Conservation (phyloP, 2,329 filamentous ascomycete genomes). For the Epichloe scottii region DNA sequence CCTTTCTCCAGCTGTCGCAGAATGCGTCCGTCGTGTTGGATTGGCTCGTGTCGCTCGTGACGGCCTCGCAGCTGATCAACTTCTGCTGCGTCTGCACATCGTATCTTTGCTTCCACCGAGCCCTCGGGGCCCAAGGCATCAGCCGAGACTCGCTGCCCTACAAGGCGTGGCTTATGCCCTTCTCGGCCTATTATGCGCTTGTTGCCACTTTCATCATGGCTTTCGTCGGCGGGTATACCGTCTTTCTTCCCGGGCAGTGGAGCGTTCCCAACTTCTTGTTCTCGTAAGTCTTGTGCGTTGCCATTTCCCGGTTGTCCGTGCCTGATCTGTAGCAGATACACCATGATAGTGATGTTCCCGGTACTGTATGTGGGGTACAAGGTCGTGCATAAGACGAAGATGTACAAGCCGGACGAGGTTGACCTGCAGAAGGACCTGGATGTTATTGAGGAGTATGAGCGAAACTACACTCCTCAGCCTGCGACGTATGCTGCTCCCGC, state of each 20-base stretch:
- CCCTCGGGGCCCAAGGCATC: conserved; percentile 56
- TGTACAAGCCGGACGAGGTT: conserved; percentile 42
- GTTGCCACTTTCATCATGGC: conserved; percentile 55
- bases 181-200: conserved; percentile 54
- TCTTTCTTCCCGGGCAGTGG: conserved; percentile 57
- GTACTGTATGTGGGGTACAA: conserved; percentile 62
- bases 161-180: conserved; percentile 57
- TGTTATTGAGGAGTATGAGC: conserved; percentile 56
- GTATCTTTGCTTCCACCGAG: conserved; percentile 60
- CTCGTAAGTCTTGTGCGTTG: conserved; percentile 32
- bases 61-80: conserved; percentile 63
- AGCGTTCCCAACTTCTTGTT: conserved; percentile 59
- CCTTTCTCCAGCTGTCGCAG: conserved; percentile 61
- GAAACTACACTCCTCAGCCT: conserved; percentile 41
- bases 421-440: conserved; percentile 51
- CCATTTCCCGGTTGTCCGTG: background rate
- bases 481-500: conserved; percentile 32
- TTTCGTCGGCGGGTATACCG: conserved; percentile 62
- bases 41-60: conserved; percentile 59
- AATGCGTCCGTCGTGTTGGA: conserved; percentile 53
- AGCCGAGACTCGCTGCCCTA: conserved; percentile 57
- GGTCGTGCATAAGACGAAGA: conserved; percentile 49
- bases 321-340: conserved; percentile 35
- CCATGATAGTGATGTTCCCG: conserved; percentile 61
- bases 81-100: conserved; percentile 58